Evolutionary conservation across 1,284 basidiomycete species (phyloP), one percentile per base, ranked within the genome.

Genomic region (Rhodotorula sp.): DNA sequence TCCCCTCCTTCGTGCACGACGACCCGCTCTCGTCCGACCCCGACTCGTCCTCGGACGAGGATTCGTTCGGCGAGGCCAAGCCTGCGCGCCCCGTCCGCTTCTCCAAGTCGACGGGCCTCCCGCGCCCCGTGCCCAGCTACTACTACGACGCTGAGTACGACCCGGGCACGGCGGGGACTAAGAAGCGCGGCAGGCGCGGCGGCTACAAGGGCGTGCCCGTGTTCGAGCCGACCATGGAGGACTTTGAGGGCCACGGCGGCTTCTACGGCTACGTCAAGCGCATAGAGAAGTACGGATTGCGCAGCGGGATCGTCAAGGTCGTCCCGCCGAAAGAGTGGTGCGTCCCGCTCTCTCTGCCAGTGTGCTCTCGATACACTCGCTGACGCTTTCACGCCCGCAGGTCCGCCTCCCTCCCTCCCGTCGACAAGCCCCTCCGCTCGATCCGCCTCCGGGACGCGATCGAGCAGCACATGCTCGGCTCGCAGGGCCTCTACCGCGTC

Each of bases 291-390:
- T 97, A 95, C 91, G 94, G 94, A 0, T 86, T 86, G 81, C 85
- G 86, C 67, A 93, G 91, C 76, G 94, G 94, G 32, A 95, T 97
- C 71, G 89, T 94, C 73, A 97, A 97, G 83, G 87, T 97, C 75
- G 90, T 97, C 73, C 94, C 94, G 54, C 94, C 94, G 3, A 87
- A 88, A 78, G 91, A 95, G 85, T 97, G 95, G 94, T 91, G 72
- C 80, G 89, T 84, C 17, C 15, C 25, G 13, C 6, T 29, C 3
- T 21, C 9, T 29, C 17, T 13, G 9, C 37, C 7, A 27, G 19
- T 29, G 7, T 27, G 10, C 27, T 2, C 15, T 32, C 22, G 1
- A 27, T 17, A 4, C 27, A 7, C 37, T 41, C 29, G 21, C 58
- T 55, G 1, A 50, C 48, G 25, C 10, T 37, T n/a, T 54, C 67